Conservation (phyloP, 805 yeast genomes). For the Pichia ethanolica region DNA sequence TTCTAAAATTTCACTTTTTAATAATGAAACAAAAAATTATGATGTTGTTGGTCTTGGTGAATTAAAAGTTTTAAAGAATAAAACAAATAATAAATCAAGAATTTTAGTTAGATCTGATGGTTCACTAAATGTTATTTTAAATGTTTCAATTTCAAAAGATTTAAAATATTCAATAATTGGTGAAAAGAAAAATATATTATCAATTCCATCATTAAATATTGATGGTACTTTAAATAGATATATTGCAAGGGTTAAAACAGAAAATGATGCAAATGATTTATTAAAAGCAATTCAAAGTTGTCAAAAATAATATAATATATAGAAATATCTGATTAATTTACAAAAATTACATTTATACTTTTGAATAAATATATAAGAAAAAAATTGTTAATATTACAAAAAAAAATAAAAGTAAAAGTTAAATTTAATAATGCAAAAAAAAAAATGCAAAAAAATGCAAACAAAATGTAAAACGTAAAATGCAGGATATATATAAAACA, state of each 20-base stretch:
- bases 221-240: slow-evolving; percentile 59
- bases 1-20: slow-evolving; percentile 61
- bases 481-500: no score
- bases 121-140: slow-evolving; percentile 68
- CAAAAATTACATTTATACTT: neutral
- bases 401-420: no score
- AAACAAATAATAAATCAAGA: slow-evolving; percentile 56
- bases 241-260: slow-evolving; percentile 68
- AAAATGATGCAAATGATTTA: slow-evolving; percentile 56
- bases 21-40: slow-evolving; percentile 47
- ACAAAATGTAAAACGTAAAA: no score
- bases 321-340: no score
- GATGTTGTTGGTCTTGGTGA: slow-evolving; percentile 74
- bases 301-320: slow-evolving; percentile 9
- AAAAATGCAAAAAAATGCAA: no score
- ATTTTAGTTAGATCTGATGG: slow-evolving; percentile 84
- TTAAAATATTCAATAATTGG: slow-evolving; percentile 56
- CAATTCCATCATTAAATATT: slow-evolving; percentile 54
- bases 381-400: no score
- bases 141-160: slow-evolving; percentile 50
- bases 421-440: no score
- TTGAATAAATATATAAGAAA: neutral
- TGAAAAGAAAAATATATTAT: slow-evolving; percentile 51
- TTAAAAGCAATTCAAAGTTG: slow-evolving; percentile 24
- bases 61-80: slow-evolving; percentile 60